Evolutionary conservation across 78 protist species (phyloP).

Genomic region (Planoprotostelium fungivorum): DNA sequence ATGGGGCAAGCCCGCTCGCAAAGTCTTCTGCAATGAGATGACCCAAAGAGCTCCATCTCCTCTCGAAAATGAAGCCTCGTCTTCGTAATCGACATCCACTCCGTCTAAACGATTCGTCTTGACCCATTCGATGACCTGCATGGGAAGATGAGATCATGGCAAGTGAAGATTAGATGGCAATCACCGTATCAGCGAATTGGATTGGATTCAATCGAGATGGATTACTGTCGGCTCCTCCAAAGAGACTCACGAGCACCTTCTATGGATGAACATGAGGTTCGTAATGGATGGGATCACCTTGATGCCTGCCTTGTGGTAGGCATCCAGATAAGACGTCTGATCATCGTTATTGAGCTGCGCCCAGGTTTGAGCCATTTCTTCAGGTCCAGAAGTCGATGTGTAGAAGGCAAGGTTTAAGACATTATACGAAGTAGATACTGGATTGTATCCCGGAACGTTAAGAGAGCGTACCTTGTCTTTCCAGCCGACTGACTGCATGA

Average conservation of each 20-base stretch:
- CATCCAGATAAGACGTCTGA: neutral
- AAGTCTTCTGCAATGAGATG: neutral
- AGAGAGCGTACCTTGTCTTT: neutral
- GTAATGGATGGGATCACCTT: no score
- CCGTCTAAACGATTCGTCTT: neutral
- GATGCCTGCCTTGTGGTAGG: neutral
- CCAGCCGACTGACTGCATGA: neutral
- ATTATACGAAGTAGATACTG: neutral
- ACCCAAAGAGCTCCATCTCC: slow-evolving; percentile 8
- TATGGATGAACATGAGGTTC: no score
- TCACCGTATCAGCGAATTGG: slow-evolving; percentile 11
- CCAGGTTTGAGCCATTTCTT: neutral
- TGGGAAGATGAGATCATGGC: neutral
- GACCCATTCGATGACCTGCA: no score
- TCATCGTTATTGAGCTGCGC: neutral
- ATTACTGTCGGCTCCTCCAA: neutral
- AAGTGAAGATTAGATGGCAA: neutral
- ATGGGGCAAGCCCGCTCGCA: no score
- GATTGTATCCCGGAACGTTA: neutral
- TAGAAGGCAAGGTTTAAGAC: slow-evolving; percentile 8
- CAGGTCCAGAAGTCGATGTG: neutral
- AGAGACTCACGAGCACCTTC: no score
- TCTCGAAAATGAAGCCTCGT: neutral
- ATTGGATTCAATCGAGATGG: slow-evolving; percentile 17
- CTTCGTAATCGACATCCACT: neutral